phyloP scores from a whole-genome alignment of 176 grass and related monocot species.

The Paspalum notatum region DNA sequence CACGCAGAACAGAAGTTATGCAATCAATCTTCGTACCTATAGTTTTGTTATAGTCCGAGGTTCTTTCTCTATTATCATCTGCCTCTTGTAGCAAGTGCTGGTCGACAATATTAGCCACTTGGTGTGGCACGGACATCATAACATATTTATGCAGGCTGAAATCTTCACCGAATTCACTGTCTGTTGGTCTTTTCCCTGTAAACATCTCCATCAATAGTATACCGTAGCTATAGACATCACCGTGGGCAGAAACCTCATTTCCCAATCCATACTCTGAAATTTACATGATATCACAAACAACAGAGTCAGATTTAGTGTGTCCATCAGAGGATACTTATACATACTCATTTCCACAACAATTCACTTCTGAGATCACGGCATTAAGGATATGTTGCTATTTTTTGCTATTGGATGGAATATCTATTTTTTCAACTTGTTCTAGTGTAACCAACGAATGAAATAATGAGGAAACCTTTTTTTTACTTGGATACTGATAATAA shows the following conservation, averaged over 20 bases:
- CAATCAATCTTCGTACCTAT: neutral
- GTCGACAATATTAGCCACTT: neutral
- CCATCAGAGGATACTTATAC: neutral
- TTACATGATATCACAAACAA: neutral
- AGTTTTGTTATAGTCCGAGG: neutral
- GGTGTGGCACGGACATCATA: neutral
- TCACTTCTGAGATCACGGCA: neutral
- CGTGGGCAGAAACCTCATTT: neutral
- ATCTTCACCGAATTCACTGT: neutral
- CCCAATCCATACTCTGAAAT: neutral
- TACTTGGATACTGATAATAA: neutral
- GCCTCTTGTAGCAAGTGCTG: neutral
- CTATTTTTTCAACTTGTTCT: too few species aligned
- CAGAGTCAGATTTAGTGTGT: neutral
- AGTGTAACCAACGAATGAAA: too few species aligned
- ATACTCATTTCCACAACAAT: neutral
- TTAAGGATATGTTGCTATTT: neutral
- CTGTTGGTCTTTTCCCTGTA: neutral
- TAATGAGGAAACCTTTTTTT: neutral
- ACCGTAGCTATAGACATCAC: neutral
- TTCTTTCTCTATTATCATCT: neutral
- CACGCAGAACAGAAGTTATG: neutral
- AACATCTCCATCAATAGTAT: neutral
- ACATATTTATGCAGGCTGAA: neutral
- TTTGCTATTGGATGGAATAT: too few species aligned